These are phyloP conservation scores for Stagonosporopsis vannaccii DNA, from an alignment of 2,329 filamentous ascomycete species.

Conservation along the genomic window DNA sequence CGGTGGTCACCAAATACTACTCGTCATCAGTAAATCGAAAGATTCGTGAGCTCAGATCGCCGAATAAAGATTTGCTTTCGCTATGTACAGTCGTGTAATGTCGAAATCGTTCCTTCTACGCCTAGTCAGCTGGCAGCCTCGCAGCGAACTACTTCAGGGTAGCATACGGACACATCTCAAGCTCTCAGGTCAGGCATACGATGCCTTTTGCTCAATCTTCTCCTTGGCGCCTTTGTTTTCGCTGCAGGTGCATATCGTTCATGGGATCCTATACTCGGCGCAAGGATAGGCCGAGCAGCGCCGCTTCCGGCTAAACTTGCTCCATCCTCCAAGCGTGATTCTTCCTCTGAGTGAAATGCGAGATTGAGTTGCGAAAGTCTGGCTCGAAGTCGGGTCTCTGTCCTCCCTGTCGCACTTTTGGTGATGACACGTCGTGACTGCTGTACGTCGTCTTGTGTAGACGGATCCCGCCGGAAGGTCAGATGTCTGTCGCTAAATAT, in stretches of 20 bases:
- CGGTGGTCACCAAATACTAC: not conserved
- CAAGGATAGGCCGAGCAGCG: constrained; percentile 27
- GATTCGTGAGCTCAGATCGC: not conserved
- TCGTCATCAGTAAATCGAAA: not conserved
- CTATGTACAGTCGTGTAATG: constrained; percentile 1
- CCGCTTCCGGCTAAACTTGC: constrained; percentile 31
- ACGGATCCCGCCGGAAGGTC: constrained; percentile 25
- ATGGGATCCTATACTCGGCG: constrained; percentile 19
- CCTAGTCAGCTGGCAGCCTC: not conserved
- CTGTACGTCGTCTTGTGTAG: constrained; percentile 24
- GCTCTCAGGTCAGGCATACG: constrained; percentile 22
- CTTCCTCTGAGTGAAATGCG: constrained; percentile 18
- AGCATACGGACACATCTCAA: not conserved
- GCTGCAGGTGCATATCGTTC: constrained; percentile 11
- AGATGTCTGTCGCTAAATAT: constrained; percentile 30
- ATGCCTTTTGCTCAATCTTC: constrained; percentile 33
- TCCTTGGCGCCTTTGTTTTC: constrained; percentile 18
- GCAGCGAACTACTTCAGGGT: not conserved
- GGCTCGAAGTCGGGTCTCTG: constrained; percentile 21
- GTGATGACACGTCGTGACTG: constrained; percentile 33
- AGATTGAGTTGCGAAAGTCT: constrained; percentile 21
- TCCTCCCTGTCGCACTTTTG: constrained; percentile 15
- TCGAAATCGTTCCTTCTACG: not conserved
- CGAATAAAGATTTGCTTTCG: not conserved
- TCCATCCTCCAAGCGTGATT: constrained; percentile 19